Conservation (phyloP, 2,329 filamentous ascomycete genomes). For the Arthroderma sp. region DNA sequence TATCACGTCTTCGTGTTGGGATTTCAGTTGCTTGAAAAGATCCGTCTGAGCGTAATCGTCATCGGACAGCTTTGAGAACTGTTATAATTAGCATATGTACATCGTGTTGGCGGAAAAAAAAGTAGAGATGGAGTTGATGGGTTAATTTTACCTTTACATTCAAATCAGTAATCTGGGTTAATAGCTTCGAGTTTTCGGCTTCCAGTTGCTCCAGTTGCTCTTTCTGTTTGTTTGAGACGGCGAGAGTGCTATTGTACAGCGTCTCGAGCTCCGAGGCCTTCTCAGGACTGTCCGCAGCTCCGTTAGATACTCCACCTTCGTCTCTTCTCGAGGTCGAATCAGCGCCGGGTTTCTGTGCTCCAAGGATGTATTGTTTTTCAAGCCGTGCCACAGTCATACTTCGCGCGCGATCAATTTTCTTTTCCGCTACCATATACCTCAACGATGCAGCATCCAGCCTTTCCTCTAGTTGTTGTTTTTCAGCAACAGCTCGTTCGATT, state of each 20-base stretch:
- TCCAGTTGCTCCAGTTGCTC: constrained; percentile 73
- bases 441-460: constrained; percentile 79
- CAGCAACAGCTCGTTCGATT: constrained; percentile 58
- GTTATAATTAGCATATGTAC: constrained; percentile 44
- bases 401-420: constrained; percentile 78
- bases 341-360: constrained; percentile 37
- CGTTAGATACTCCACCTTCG: constrained; percentile 41
- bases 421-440: constrained; percentile 88
- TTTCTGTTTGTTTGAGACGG: constrained; percentile 68
- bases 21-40: constrained; percentile 81
- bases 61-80: constrained; percentile 63
- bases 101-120: not conserved
- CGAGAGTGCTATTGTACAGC: constrained; percentile 63
- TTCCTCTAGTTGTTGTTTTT: constrained; percentile 75
- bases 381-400: constrained; percentile 84
- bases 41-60: constrained; percentile 91
- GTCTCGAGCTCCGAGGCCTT: constrained; percentile 57
- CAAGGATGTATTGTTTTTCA: constrained; percentile 73
- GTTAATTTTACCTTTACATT: constrained; percentile 39
- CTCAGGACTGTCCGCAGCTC: constrained; percentile 26
- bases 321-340: constrained; percentile 38
- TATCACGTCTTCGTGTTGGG: constrained; percentile 83
- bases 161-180: constrained; percentile 66
- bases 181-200: constrained; percentile 58
- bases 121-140: not conserved